Conservation (phyloP, 305 asterid genomes). For the Fraxinus velutina region DNA sequence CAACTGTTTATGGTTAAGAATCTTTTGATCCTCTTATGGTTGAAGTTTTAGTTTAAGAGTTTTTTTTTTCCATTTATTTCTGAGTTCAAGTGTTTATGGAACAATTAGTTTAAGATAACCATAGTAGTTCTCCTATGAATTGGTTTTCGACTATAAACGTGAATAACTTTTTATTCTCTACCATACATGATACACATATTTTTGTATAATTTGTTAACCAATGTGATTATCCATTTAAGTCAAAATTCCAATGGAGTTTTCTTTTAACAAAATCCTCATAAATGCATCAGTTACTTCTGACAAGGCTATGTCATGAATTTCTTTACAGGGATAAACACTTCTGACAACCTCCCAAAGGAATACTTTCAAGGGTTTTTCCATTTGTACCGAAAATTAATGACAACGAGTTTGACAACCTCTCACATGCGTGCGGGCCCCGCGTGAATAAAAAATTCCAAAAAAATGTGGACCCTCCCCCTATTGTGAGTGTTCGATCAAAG, state of each 20-base stretch:
- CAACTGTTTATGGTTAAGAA: not conserved
- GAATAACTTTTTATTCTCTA: not conserved
- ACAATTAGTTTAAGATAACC: not conserved
- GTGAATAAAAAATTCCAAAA: no score
- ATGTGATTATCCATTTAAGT: not conserved
- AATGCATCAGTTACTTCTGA: not conserved
- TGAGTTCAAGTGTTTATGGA: not conserved
- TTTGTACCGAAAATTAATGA: no score
- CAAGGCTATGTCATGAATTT: slow-evolving; percentile 19
- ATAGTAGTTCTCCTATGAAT: not conserved
- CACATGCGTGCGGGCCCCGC: no score
- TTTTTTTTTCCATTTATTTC: not conserved
- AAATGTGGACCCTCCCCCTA: no score
- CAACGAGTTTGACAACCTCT: no score
- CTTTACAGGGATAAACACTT: slow-evolving; percentile 72
- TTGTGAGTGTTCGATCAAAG: no score
- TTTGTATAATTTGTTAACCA: not conserved
- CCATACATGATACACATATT: not conserved
- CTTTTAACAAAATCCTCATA: not conserved
- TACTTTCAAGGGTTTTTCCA: slow-evolving; percentile 45
- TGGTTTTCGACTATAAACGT: not conserved
- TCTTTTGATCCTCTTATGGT: not conserved
- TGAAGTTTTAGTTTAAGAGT: not conserved
- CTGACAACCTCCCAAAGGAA: slow-evolving; percentile 54
- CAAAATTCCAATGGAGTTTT: not conserved